A percentile compares a stretch with the other conserved stretches of the same genome.
Evolutionary conservation across 495 filamentous ascomycete genomes (phyloP).

Genomic region (Aspergillus affinis): DNA sequence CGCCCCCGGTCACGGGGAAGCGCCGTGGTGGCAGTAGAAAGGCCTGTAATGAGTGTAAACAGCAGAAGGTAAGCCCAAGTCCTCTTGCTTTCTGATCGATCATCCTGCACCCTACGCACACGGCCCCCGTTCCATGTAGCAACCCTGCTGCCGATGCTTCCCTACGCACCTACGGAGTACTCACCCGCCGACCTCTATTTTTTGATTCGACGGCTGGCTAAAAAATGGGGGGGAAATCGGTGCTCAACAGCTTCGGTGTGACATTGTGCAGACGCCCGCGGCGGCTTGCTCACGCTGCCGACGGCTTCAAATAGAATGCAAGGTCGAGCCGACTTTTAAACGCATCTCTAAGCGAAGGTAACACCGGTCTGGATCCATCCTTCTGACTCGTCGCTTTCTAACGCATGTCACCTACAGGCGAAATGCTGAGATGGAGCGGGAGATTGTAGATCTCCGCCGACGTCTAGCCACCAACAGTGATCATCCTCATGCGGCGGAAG

Average conservation of each 20-base stretch:
- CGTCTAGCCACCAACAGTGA: conserved; percentile 38
- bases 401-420: conserved; percentile 30
- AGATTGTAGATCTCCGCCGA: conserved; percentile 49
- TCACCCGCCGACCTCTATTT: background rate
- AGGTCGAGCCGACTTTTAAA: conserved; percentile 49
- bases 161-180: background rate
- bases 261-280: conserved; percentile 47
- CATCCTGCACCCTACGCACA: conserved; percentile 5
- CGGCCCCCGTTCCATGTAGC: conserved; percentile 9
- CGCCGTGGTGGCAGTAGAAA: conserved; percentile 49
- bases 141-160: background rate
- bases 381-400: conserved; percentile 1
- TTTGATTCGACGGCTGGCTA: conserved; percentile 8
- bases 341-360: conserved; percentile 51
- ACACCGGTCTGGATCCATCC: background rate
- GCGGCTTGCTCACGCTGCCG: conserved; percentile 50
- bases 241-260: conserved; percentile 42
- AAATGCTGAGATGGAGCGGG: conserved; percentile 53
- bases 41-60: conserved; percentile 52
- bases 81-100: conserved; percentile 8
- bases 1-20: conserved; percentile 45
- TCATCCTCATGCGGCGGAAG: conserved; percentile 27
- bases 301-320: conserved; percentile 47
- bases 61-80: conserved; percentile 44
- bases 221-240: conserved; percentile 5